These are phyloP conservation scores for Akanthomyces muscarius DNA, from an alignment of 2,329 filamentous ascomycete species.

Conservation along the genomic window DNA sequence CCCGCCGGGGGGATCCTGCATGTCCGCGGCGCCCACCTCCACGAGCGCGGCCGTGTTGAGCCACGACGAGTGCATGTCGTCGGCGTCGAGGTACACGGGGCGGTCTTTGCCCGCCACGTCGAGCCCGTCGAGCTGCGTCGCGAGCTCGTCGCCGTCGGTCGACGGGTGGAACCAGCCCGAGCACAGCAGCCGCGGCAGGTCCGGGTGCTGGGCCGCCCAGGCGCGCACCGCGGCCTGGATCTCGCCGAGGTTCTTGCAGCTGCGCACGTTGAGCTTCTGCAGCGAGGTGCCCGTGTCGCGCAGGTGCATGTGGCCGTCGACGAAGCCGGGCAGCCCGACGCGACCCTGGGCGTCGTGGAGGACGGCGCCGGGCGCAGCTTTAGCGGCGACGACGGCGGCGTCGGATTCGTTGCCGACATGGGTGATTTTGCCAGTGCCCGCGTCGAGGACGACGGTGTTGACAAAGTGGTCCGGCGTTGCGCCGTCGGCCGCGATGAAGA, in stretches of 20 bases:
- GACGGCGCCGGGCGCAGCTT: neutral
- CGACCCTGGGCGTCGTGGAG: slow-evolving; percentile 23
- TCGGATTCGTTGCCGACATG: slow-evolving; percentile 15
- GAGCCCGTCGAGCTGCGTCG: slow-evolving; percentile 40
- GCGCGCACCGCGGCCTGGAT: slow-evolving; percentile 39
- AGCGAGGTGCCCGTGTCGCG: slow-evolving; percentile 46
- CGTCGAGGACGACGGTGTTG: slow-evolving; percentile 3
- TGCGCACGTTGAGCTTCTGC: slow-evolving; percentile 40
- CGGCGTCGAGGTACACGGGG: slow-evolving; percentile 49
- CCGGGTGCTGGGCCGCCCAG: slow-evolving; percentile 39
- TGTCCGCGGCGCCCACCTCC: slow-evolving; percentile 40
- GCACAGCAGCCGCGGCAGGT: slow-evolving; percentile 42
- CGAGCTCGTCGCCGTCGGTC: slow-evolving; percentile 34
- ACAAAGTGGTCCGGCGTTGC: slow-evolving; percentile 4
- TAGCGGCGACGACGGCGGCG: slow-evolving; percentile 1
- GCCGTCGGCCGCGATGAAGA: slow-evolving; percentile 9
- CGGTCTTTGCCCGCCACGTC: slow-evolving; percentile 32
- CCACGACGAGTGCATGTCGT: slow-evolving; percentile 49
- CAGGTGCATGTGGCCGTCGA: slow-evolving; percentile 51
- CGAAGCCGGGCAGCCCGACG: slow-evolving; percentile 45
- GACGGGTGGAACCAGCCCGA: slow-evolving; percentile 46
- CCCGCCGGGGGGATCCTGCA: slow-evolving; percentile 40
- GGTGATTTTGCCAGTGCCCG: neutral
- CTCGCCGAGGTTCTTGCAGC: slow-evolving; percentile 40
- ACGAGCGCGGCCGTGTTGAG: slow-evolving; percentile 44